Percentiles rank a stretch among this genome's conserved stretches.
Evolutionary conservation across 805 yeast species (phyloP).

Genomic region (Komagataella ulmi): DNA sequence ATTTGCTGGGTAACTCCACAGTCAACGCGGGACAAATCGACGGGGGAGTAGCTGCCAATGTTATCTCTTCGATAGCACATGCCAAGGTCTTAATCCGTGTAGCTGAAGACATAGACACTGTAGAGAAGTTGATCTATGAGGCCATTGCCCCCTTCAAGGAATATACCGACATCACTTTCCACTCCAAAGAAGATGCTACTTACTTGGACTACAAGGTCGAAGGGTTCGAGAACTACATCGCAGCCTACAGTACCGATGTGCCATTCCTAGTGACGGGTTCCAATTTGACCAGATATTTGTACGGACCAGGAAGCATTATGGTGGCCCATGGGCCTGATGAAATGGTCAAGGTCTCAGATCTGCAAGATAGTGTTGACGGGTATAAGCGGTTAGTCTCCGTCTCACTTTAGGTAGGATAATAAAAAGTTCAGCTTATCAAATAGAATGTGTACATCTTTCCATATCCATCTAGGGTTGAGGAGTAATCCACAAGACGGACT

Average conservation of each 20-base stretch:
- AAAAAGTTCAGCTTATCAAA: not conserved
- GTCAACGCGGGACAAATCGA: slow-evolving; percentile 42
- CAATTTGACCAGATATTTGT: slow-evolving; percentile 33
- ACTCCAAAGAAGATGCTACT: slow-evolving; percentile 22
- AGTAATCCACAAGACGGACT: slow-evolving; percentile 11
- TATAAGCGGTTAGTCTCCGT: slow-evolving; percentile 27
- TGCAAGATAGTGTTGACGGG: slow-evolving; percentile 37
- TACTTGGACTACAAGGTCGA: slow-evolving; percentile 44
- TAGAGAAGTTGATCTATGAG: slow-evolving; percentile 21
- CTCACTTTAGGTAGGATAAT: slow-evolving; percentile 1
- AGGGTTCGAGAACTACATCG: slow-evolving; percentile 39
- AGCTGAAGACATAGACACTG: slow-evolving; percentile 28
- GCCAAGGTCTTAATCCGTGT: slow-evolving; percentile 41
- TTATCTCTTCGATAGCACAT: slow-evolving; percentile 43
- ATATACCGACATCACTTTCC: slow-evolving; percentile 11
- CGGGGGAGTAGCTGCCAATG: slow-evolving; percentile 59
- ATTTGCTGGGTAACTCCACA: slow-evolving; percentile 46
- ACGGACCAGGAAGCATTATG: slow-evolving; percentile 54
- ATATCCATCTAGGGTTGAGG: slow-evolving; percentile 14
- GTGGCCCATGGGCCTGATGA: slow-evolving; percentile 52
- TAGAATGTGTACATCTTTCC: slow-evolving; percentile 14
- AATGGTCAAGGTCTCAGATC: slow-evolving; percentile 31
- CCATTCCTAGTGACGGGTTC: slow-evolving; percentile 21
- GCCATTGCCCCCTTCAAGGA: slow-evolving; percentile 16
- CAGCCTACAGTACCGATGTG: slow-evolving; percentile 26